phyloP scores from a whole-genome alignment of 2,329 filamentous ascomycete genomes.

The Cladosporium sphaerospermum region DNA sequence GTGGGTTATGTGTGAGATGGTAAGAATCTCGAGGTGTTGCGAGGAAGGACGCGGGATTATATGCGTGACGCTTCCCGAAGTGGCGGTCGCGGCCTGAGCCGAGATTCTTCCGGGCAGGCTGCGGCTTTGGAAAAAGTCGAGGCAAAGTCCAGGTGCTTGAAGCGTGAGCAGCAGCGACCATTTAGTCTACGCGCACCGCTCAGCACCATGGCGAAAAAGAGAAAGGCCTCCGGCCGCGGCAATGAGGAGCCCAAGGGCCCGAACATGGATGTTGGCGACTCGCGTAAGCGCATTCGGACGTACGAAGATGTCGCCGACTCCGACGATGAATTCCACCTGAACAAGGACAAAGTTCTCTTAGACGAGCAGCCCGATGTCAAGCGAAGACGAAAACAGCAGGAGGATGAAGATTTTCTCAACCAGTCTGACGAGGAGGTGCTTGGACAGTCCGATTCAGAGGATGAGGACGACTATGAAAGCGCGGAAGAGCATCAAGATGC shows the following conservation, averaged over 20 bases:
- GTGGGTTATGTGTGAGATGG: not conserved
- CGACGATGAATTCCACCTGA: constrained; percentile 86
- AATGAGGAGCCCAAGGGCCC: constrained; percentile 14
- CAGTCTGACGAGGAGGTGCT: constrained; percentile 59
- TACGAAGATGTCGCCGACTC: constrained; percentile 87
- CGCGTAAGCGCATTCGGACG: constrained; percentile 53
- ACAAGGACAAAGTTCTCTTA: constrained; percentile 78
- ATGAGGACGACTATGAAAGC: constrained; percentile 29
- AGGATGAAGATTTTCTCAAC: constrained; percentile 59
- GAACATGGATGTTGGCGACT: constrained; percentile 20
- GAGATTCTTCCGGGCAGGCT: not conserved
- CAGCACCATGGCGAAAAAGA: constrained; percentile 22
- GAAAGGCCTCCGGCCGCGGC: constrained; percentile 6
- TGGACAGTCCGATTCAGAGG: constrained; percentile 29
- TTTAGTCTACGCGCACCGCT: not conserved
- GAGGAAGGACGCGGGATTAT: not conserved
- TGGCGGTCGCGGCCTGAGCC: not conserved
- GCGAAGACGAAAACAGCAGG: constrained; percentile 61
- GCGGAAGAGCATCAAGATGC: constrained; percentile 26
- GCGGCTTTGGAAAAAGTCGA: constrained; percentile 10
- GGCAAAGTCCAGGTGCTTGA: not conserved
- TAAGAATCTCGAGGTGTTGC: no score
- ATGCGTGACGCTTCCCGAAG: not conserved
- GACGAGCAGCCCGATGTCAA: constrained; percentile 77
- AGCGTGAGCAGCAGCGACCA: not conserved